Evolutionary conservation across 306 rosid species (phyloP).

Genomic region (Castanospermum australe): DNA sequence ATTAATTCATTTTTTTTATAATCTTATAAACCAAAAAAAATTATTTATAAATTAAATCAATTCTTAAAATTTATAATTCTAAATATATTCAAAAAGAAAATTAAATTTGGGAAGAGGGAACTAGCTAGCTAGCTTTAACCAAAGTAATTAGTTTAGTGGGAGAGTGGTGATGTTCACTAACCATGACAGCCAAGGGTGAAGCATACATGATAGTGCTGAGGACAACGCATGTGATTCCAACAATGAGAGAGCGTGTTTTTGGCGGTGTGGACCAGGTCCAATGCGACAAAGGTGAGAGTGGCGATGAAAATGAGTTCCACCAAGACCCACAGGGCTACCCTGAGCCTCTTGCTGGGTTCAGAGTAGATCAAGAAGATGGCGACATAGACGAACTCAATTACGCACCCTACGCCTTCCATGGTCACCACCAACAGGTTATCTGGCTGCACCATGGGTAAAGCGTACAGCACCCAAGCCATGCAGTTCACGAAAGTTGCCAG

Average conservation of each 20-base stretch:
- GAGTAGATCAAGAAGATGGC: constrained; percentile 51
- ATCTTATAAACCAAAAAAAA: too few relatives aligned
- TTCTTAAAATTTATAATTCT: too few relatives aligned
- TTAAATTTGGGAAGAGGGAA: too few relatives aligned
- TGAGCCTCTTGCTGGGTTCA: constrained; percentile 42
- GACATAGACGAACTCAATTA: constrained; percentile 46
- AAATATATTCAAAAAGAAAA: too few relatives aligned
- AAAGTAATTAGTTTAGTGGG: too few relatives aligned
- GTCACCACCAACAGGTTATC: constrained; percentile 51
- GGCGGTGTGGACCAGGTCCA: constrained; percentile 33
- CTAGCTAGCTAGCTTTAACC: too few relatives aligned
- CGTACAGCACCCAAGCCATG: constrained; percentile 60
- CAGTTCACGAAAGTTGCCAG: constrained; percentile 62
- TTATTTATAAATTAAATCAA: too few relatives aligned
- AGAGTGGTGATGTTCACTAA: too few relatives aligned
- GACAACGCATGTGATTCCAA: constrained; percentile 45
- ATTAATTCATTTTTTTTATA: too few relatives aligned
- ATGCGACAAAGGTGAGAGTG: constrained; percentile 25
- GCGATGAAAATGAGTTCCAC: constrained; percentile 38
- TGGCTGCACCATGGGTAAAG: constrained; percentile 56
- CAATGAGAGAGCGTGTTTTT: constrained; percentile 40
- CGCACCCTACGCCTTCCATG: constrained; percentile 46
- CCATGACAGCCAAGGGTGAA: constrained; percentile 60
- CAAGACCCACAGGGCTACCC: constrained; percentile 26
- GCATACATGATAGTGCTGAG: constrained; percentile 71